Evolutionary conservation across 1,139 yeast genomes (phyloP).

Genomic region (Zhuliangozyma blackwelliae): DNA sequence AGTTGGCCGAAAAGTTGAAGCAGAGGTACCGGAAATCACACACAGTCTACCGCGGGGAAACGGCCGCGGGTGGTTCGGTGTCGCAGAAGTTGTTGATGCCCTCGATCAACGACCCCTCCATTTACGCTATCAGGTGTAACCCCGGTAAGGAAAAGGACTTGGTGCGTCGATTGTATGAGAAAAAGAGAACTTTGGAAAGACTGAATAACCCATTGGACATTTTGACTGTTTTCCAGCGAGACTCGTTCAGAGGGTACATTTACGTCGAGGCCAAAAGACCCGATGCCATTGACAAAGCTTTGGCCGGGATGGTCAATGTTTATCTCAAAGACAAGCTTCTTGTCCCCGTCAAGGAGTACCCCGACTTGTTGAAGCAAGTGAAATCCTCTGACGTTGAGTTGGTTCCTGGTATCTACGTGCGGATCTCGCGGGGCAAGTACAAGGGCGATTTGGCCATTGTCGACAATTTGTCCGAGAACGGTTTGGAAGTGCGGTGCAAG

Average conservation of each 20-base stretch:
- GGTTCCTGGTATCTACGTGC: slow-evolving; percentile 87
- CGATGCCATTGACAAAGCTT: slow-evolving; percentile 85
- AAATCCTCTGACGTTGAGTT: slow-evolving; percentile 84
- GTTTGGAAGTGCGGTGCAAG: slow-evolving; percentile 87
- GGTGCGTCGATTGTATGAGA: slow-evolving; percentile 78
- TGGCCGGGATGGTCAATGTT: slow-evolving; percentile 85
- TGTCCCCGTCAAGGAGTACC: slow-evolving; percentile 94
- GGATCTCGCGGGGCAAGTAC: slow-evolving; percentile 87
- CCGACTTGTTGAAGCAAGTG: slow-evolving; percentile 86
- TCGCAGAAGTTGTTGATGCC: slow-evolving; percentile 93
- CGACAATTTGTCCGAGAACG: slow-evolving; percentile 90
- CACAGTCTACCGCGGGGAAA: slow-evolving; percentile 82
- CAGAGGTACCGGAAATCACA: slow-evolving; percentile 90
- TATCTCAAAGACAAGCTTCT: slow-evolving; percentile 67
- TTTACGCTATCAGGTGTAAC: slow-evolving; percentile 92
- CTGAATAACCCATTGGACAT: slow-evolving; percentile 64
- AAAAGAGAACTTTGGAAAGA: slow-evolving; percentile 66
- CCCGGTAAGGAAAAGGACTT: slow-evolving; percentile 92
- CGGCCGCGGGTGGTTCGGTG: slow-evolving; percentile 67
- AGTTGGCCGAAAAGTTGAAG: slow-evolving; percentile 86
- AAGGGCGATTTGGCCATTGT: slow-evolving; percentile 92
- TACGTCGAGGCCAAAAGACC: slow-evolving; percentile 93
- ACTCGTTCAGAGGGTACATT: slow-evolving; percentile 83
- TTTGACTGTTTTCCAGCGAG: slow-evolving; percentile 92
- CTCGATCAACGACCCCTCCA: slow-evolving; percentile 92